A percentile compares a stretch with the other conserved stretches of the same genome.
phyloP scores from a whole-genome alignment of 2,329 filamentous ascomycete genomes.

The Pestalotiopsis sp. region DNA sequence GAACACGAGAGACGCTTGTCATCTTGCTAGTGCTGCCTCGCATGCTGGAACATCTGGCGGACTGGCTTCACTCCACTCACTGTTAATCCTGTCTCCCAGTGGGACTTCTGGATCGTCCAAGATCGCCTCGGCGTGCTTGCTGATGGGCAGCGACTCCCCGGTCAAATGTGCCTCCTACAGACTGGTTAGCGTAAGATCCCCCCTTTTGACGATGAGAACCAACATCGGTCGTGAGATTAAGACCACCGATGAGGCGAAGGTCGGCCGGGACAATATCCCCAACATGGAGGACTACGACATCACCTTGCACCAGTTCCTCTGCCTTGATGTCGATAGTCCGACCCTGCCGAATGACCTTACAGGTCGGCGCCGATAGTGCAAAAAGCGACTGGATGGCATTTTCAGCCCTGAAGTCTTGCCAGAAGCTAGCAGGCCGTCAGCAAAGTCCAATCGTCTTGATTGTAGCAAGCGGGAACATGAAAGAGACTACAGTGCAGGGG shows the following conservation, averaged over 20 bases:
- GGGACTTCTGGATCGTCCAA: constrained; percentile 57
- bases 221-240: constrained; percentile 73
- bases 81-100: constrained; percentile 69
- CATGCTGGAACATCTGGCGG: not conserved
- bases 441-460: too few species aligned
- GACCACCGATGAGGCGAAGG: constrained; percentile 63
- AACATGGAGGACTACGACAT: constrained; percentile 63
- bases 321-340: constrained; percentile 54
- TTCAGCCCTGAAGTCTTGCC: constrained; percentile 64
- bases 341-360: constrained; percentile 59
- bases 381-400: constrained; percentile 64
- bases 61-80: not conserved
- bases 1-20: not conserved
- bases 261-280: constrained; percentile 74
- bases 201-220: not conserved
- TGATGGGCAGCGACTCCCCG: constrained; percentile 71
- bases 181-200: not conserved
- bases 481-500: too few species aligned
- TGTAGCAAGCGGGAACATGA: too few species aligned
- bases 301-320: constrained; percentile 64
- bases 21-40: not conserved
- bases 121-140: constrained; percentile 62
- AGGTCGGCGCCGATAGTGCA: constrained; percentile 60
- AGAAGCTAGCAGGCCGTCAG: constrained; percentile 40
- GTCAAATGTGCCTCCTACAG: constrained; percentile 67